Conservation (phyloP, 768 basidiomycete genomes). For the Chlorophyllum brunneum region DNA sequence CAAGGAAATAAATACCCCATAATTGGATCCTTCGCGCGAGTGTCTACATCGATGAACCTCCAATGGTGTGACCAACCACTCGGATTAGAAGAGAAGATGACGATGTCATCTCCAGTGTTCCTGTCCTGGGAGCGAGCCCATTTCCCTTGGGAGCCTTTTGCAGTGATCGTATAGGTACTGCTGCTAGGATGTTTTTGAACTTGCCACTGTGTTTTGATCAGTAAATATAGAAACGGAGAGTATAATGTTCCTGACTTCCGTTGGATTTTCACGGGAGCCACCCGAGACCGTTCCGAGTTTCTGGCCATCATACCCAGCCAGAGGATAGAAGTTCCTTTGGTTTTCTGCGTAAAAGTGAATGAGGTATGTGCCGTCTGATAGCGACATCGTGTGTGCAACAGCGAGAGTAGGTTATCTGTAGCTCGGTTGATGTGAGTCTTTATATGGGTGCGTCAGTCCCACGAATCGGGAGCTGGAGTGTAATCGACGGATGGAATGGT, state of each 20-base stretch:
- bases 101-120: constrained; percentile 1
- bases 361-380: constrained; percentile 5
- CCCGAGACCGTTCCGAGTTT: background rate
- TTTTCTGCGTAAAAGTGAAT: constrained; percentile 7
- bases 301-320: background rate
- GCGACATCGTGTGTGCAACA: background rate
- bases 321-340: background rate
- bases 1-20: background rate
- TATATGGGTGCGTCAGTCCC: too few relatives aligned
- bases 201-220: constrained; percentile 1
- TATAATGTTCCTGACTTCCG: background rate
- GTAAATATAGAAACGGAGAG: background rate
- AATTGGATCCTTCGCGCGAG: constrained; percentile 4
- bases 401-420: background rate
- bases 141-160: background rate
- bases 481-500: background rate
- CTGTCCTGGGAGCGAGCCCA: background rate
- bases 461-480: background rate
- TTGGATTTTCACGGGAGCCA: background rate
- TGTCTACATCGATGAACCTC: constrained; percentile 5
- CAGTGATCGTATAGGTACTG: constrained; percentile 6
- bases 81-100: background rate
- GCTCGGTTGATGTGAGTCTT: background rate
- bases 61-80: constrained; percentile 6
- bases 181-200: constrained; percentile 4